Evolutionary conservation across 192 early-diverging fungal genomes (phyloP).

Genomic region (Dissophora ornata): DNA sequence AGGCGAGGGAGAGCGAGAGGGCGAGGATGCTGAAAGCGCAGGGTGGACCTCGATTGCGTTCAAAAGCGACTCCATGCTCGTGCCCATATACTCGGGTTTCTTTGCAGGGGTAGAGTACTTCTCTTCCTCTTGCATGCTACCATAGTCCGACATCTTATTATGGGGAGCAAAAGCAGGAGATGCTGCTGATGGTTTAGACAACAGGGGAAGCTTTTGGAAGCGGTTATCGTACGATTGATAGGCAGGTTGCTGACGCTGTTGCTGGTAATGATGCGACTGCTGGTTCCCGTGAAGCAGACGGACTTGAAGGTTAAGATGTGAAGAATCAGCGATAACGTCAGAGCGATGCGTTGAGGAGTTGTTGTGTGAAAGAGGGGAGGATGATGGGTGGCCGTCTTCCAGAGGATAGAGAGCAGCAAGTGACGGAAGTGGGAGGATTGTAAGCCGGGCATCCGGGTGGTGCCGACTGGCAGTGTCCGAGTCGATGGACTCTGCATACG

Average conservation of each 20-base stretch:
- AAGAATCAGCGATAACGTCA: constrained; percentile 6
- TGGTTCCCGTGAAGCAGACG: constrained; percentile 28
- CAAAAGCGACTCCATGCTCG: constrained; percentile 47
- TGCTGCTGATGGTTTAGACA: too few species aligned
- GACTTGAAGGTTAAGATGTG: constrained; percentile 19
- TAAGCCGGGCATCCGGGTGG: constrained; percentile 53
- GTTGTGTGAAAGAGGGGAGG: constrained; percentile 5
- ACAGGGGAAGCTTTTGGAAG: constrained; percentile 35
- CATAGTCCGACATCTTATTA: too few species aligned
- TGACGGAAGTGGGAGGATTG: constrained; percentile 48
- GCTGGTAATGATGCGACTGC: constrained; percentile 6
- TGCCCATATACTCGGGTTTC: constrained; percentile 41
- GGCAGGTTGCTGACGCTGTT: constrained; percentile 21
- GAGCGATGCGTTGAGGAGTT: constrained; percentile 15
- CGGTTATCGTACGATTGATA: constrained; percentile 38
- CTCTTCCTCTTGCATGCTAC: neutral
- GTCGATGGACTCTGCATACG: constrained; percentile 51
- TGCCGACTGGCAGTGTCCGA: constrained; percentile 52
- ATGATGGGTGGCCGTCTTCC: constrained; percentile 13
- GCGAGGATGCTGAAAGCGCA: constrained; percentile 25
- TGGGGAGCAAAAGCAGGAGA: neutral
- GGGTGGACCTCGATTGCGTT: constrained; percentile 51
- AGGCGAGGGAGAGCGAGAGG: constrained; percentile 35
- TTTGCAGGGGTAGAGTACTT: neutral
- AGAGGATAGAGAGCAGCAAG: constrained; percentile 48